Base-by-base conservation (phyloP, 2,329 filamentous ascomycete genomes). In the Myriangium duriaei region DNA sequence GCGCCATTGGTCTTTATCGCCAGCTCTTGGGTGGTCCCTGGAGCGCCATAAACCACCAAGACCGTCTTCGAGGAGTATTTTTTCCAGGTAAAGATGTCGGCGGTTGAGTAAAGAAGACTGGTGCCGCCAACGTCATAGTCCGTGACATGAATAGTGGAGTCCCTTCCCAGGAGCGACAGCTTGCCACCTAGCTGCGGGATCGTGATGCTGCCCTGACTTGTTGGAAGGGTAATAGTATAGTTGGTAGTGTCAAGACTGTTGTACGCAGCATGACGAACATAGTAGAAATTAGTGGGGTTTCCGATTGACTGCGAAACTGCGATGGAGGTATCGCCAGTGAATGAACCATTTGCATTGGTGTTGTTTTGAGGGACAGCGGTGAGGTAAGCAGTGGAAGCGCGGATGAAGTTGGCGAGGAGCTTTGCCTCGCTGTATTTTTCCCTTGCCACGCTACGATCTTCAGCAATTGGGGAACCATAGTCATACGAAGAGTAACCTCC, bases 381-480 rank as follows among this genome's bases (percentile, higher is more conserved):
- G 12, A 85, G 59, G 48, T 83, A 87, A 0, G 71, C 73, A 0
- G 80, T 78, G 0, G 79, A 82, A 0, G 76, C 79, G 47, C 78
- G 78, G 37, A 83, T 56, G 56, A 88, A 88, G 47, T 83, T 80
- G 16, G 73, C 80, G 45, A 83, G 63, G 1, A 88, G 69, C 51
- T 88, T 91, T 16, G 82, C 64, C 54, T 91, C 81, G 30, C 75
- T 78, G 54, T 85, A 88, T 54, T 88, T 88, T 52, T 86, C 80
- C 2, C 81, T 70, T 17, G 67, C 60, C 3, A 88, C 63, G 1
- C 69, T 69, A 15, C 82, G 69, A 30, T 81, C 75, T 51, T 91
- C 83, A 1, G 69, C 67, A 37, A 88, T 83, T 5, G 67, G 62
- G 4, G 74, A 65, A 4, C 71, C 69, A 47, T 76, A 77, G 48